Base-by-base conservation (phyloP, 768 basidiomycete genomes). In the Mycena latifolia region DNA sequence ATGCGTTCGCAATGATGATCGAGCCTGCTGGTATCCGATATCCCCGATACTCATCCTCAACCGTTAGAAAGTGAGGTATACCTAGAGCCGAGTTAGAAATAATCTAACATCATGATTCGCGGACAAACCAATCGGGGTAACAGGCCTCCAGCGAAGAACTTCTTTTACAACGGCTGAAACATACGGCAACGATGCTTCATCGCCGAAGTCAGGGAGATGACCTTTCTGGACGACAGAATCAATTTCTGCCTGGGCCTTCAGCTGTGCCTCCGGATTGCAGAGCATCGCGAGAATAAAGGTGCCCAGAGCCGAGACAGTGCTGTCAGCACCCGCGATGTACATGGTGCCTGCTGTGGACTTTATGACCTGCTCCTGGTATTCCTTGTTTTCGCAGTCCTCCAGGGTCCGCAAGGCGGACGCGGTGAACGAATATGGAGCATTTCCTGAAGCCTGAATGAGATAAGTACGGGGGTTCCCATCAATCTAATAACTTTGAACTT, bases 31-130 rank as follows among this genome's bases (percentile, higher is more conserved):
- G 81, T n/a, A 83, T 78, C 60, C 72, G 56, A 59, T 78, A 77
- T 4, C 80, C 80, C 5, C 68, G 55, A 61, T 82, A 82, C 9
- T 75, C 65, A 55, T 81, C 80, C 14, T 81, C 80, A 11, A 75
- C 73, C 0, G 55, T 59, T 7, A 74, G 61, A 18, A 66, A 63
- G 65, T 80, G 81, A 10, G 77, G 78, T 10, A 78, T 24, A 20
- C 74, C 79, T 75, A 39, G 37, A 39, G 37, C 29, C 5, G 27
- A 31, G 14, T n/a, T 6, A 5, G n/a, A 45, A 45, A n/a, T 22
- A 35, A 35, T 6, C 6, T 35, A 14, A 35, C 8, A n/a, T n/a
- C 8, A 35, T 35, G 33, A 35, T 7, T 6, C 37, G 37, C 45
- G 15, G 15, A 39, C 37, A 18, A n/a, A 64, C 56, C 67, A n/a